A percentile compares a stretch with the other conserved stretches of the same genome.
phyloP scores from a whole-genome alignment of 805 yeast genomes.

The Yarrowia alimentaria region DNA sequence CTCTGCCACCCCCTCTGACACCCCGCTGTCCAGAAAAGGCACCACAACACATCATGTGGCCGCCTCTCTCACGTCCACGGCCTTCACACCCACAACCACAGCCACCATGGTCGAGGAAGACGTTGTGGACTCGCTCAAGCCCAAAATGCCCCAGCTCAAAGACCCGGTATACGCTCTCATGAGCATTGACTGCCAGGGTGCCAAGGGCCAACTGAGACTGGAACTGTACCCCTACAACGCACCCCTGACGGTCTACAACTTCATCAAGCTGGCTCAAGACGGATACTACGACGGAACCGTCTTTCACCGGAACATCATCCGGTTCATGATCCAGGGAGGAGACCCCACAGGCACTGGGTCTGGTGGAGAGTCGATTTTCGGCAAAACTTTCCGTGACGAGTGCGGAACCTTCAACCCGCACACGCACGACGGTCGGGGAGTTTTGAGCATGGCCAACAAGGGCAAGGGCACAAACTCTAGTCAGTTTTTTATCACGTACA shows the following conservation, averaged over 20 bases:
- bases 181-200: conserved; percentile 31
- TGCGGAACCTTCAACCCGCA: conserved; percentile 41
- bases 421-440: conserved; percentile 75
- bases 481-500: conserved; percentile 82
- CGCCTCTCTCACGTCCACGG: conserved; percentile 15
- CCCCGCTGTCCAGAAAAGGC: conserved; percentile 3
- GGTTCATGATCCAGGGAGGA: conserved; percentile 42
- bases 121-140: conserved; percentile 32
- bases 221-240: conserved; percentile 35
- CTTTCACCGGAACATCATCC: conserved; percentile 39
- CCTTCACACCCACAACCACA: neutral
- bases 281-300: conserved; percentile 39
- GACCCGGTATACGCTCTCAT: conserved; percentile 37
- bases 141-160: conserved; percentile 35
- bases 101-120: conserved; percentile 33
- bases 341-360: conserved; percentile 41
- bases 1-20: too few species aligned
- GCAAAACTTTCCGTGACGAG: conserved; percentile 39
- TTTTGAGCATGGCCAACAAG: conserved; percentile 87
- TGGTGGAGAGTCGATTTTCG: conserved; percentile 53
- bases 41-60: conserved; percentile 25
- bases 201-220: conserved; percentile 33
- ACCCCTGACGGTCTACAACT: conserved; percentile 37
- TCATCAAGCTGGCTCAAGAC: conserved; percentile 36
- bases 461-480: conserved; percentile 93